Percentiles rank a stretch among this genome's conserved stretches.
Evolutionary conservation across 1,284 basidiomycete genomes (phyloP).

Genomic region (Sporisorium exsertum): DNA sequence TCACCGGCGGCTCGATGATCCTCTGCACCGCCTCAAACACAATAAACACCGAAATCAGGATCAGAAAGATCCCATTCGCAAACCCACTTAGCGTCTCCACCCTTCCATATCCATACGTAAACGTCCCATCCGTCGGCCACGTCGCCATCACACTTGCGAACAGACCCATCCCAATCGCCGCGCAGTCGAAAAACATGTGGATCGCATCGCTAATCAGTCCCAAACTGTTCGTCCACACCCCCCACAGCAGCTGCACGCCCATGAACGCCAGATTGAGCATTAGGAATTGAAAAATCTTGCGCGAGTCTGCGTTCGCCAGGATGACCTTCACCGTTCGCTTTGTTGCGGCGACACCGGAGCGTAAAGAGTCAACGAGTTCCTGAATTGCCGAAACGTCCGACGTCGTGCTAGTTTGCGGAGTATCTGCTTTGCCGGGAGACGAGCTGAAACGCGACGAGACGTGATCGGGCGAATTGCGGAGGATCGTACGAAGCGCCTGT

Average conservation of each 20-base stretch:
- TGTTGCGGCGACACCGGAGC: slow-evolving; percentile 38
- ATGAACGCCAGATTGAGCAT: slow-evolving; percentile 95
- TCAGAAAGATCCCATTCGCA: slow-evolving; percentile 95
- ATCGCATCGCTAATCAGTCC: slow-evolving; percentile 98
- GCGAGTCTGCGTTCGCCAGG: slow-evolving; percentile 86
- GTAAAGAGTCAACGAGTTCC: slow-evolving; percentile 40
- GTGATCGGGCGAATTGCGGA: slow-evolving; percentile 62
- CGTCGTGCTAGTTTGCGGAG: neutral
- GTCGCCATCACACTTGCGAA: slow-evolving; percentile 97
- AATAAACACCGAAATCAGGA: slow-evolving; percentile 97
- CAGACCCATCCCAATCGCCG: slow-evolving; percentile 94
- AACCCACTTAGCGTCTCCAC: slow-evolving; percentile 99
- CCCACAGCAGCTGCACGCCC: slow-evolving; percentile 75
- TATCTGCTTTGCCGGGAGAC: slow-evolving; percentile 14
- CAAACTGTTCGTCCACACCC: slow-evolving; percentile 96
- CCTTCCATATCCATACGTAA: slow-evolving; percentile 96
- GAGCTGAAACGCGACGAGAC: slow-evolving; percentile 47
- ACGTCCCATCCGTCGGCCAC: slow-evolving; percentile 92
- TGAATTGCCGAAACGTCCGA: slow-evolving; percentile 47
- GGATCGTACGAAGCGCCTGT: slow-evolving; percentile 57
- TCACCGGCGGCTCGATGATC: slow-evolving; percentile 94
- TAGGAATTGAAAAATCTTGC: slow-evolving; percentile 97
- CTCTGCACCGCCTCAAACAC: slow-evolving; percentile 97
- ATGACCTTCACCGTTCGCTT: slow-evolving; percentile 79
- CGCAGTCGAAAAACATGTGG: slow-evolving; percentile 99